Conservation (phyloP, 148 eudicot genomes). For the Diospyros lotus region DNA sequence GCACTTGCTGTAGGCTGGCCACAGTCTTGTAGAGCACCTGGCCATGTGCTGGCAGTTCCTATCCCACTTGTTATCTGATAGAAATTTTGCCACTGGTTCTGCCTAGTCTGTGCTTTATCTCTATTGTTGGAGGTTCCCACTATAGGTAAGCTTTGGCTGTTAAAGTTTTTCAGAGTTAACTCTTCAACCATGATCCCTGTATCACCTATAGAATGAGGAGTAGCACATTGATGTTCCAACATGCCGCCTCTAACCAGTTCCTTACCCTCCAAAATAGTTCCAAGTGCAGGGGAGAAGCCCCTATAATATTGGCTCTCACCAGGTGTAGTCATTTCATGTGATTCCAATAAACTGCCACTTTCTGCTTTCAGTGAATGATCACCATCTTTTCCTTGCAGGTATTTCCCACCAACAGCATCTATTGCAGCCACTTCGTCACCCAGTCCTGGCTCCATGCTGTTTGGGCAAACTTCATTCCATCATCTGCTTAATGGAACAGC, state of each 20-base stretch:
- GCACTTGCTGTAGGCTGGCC: constrained; percentile 23
- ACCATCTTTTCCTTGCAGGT: constrained; percentile 37
- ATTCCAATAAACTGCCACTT: constrained; percentile 28
- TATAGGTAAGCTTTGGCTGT: constrained; percentile 23
- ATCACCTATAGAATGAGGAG: constrained; percentile 33
- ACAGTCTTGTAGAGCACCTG: constrained; percentile 24
- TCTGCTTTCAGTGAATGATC: constrained; percentile 28
- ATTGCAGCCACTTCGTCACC: constrained; percentile 36
- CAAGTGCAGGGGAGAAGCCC: constrained; percentile 38
- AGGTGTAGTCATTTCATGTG: constrained; percentile 36
- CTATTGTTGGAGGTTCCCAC: constrained; percentile 32
- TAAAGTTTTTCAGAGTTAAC: constrained; percentile 46
- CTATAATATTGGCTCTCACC: constrained; percentile 34
- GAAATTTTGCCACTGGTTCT: constrained; percentile 37
- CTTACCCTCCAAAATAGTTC: constrained; percentile 43
- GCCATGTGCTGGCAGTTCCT: constrained; percentile 29
- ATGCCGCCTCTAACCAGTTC: constrained; percentile 28
- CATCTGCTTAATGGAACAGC: constrained; percentile 15
- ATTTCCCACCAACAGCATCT: constrained; percentile 30
- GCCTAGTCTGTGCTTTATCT: constrained; percentile 32
- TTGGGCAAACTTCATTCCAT: constrained; percentile 10
- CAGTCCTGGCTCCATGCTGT: constrained; percentile 52
- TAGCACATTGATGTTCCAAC: constrained; percentile 35
- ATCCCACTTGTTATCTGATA: constrained; percentile 33
- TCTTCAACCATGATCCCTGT: constrained; percentile 64